Base-by-base conservation (phyloP, 768 basidiomycete species). In the Crassisporium funariophilum region DNA sequence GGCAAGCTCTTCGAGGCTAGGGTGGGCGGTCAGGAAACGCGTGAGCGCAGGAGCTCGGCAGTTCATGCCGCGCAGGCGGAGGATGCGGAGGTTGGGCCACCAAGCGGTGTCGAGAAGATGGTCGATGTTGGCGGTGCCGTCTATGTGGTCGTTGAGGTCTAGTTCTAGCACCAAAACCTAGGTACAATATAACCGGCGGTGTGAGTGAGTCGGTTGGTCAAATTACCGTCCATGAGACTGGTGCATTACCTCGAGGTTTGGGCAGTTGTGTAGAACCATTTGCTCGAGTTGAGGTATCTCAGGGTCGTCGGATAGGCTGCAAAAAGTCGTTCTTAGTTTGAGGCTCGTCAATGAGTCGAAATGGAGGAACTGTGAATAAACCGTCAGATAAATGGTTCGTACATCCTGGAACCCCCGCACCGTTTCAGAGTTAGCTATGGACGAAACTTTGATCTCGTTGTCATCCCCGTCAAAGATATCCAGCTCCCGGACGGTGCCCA, bases 51-150 rank as follows among this genome's bases (percentile, higher is more conserved):
- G 8, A 9, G 23, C 50, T 12, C 39, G 2, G 29, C 50, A 52
- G 19, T 43, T 41, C 7, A 41, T 27, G 4, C 50, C 50, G 2
- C 34, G 31, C 7, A 47, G 25, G 17, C 33, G 50, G 7, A 52
- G 40, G 3, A 37, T 24, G 31, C 50, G 39, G 4, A 52, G 39
- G 7, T 46, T 52, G 27, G 50, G 44, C 50, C 39, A 52, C 12
- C 15, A 15, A 6, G 45, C 50, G 11, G 22, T 25, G 3, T 10
- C 22, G 16, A 47, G 45, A 12, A 52, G 16, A 17, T 43, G 4
- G 24, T 52, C 33, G 11, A 52, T 36, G 35, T 47, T 47, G n/a
- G 45, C 45, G 5, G 44, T 52, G 10, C 36, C 19, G 8, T 47
- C n/a, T 13, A 39, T 2, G 2, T 13, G 10, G 19, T 47, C 44